These are phyloP conservation scores for Ustilago trichophora DNA, from an alignment of 1,284 basidiomycete species.

Conservation along the genomic window DNA sequence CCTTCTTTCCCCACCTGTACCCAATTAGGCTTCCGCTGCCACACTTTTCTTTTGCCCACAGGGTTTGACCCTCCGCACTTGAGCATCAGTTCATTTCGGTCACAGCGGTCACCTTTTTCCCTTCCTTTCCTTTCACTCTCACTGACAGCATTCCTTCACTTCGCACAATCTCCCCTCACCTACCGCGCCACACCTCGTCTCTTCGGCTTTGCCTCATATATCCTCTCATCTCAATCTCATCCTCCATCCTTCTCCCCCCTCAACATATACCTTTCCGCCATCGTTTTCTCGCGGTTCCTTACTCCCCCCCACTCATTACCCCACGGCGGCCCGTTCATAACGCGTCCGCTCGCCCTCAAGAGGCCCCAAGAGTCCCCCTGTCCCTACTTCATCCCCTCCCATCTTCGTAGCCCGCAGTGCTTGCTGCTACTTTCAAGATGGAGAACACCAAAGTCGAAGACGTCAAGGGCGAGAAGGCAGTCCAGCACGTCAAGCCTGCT, in stretches of 20 bases:
- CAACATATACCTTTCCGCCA: neutral
- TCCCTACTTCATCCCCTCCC: no score
- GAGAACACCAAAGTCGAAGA: constrained; percentile 24
- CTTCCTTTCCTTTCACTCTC: neutral
- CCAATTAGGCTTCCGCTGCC: constrained; percentile 19
- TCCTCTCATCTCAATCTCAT: neutral
- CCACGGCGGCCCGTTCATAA: neutral
- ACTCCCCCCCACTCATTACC: neutral
- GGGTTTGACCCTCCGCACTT: constrained; percentile 10
- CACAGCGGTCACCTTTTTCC: neutral
- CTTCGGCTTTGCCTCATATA: constrained; percentile 7
- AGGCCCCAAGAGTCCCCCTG: constrained; percentile 1
- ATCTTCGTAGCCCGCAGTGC: neutral
- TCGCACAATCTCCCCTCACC: neutral
- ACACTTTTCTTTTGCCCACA: constrained; percentile 20
- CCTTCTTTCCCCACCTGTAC: constrained; percentile 6
- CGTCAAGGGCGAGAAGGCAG: constrained; percentile 27
- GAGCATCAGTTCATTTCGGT: constrained; percentile 13
- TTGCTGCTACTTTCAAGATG: constrained; percentile 14
- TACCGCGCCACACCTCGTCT: constrained; percentile 1
- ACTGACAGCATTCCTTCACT: neutral
- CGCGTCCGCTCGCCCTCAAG: neutral
- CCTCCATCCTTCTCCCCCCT: neutral
- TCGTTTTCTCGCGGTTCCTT: neutral
- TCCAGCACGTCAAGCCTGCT: constrained; percentile 24